A percentile compares a stretch with the other conserved stretches of the same genome.
phyloP scores from a whole-genome alignment of 768 basidiomycete genomes.

The Suillus decipiens region DNA sequence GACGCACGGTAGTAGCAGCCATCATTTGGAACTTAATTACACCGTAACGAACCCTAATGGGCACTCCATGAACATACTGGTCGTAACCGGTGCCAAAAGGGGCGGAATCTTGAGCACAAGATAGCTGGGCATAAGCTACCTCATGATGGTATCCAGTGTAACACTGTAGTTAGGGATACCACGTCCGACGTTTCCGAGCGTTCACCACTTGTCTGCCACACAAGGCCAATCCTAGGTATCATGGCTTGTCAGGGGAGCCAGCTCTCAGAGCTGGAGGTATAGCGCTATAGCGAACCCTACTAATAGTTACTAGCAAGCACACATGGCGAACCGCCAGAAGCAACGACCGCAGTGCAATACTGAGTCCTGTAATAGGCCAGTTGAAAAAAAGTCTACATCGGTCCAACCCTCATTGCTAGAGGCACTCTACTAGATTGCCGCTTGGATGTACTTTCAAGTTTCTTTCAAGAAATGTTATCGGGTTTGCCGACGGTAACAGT shows the following conservation, averaged over 20 bases:
- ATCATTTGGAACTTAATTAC: too few species aligned
- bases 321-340: neutral
- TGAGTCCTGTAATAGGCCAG: neutral
- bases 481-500: too few species aligned
- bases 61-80: neutral
- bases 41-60: neutral
- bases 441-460: neutral
- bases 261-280: neutral
- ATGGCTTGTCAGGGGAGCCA: too few species aligned
- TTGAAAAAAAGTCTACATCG: neutral
- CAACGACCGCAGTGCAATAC: neutral
- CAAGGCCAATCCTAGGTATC: constrained; percentile 53
- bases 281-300: neutral
- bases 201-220: constrained; percentile 39
- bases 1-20: neutral
- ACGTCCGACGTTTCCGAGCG: constrained; percentile 7
- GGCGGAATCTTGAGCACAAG: neutral
- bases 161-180: constrained; percentile 28
- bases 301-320: too few species aligned
- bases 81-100: neutral
- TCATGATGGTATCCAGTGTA: constrained; percentile 34
- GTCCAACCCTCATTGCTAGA: neutral
- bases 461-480: too few species aligned
- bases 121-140: neutral
- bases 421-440: neutral